Evolutionary conservation across 179 eudicot species (phyloP), one percentile per base, ranked within the genome.

Genomic region (Actinidia chinensis): DNA sequence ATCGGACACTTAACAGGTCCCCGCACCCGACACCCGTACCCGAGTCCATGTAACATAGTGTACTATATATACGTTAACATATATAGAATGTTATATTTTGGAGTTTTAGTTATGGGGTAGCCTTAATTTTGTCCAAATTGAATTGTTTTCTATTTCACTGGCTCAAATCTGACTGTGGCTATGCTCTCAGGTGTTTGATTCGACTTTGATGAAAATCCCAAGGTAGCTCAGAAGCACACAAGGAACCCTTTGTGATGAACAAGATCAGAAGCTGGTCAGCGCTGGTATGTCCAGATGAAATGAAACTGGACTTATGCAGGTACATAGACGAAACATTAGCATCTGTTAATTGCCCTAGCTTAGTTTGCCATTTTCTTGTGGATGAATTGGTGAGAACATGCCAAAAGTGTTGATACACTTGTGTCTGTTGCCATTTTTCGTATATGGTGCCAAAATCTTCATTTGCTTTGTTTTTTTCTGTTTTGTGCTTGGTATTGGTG

Each of bases 131-230:
- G 8, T 15, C 68, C 25, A 63, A 12, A 2, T 10, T 63, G 68
- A 36, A 60, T 56, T 56, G 6, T 43, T 69, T 0, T 0, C 0
- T 46, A 33, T 51, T 17, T 17, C 8, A 48, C 42, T 22, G 55
- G 55, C n/a, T 4, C 43, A 43, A 42, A 63, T 46, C 25, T 14
- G 50, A 22, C 22, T 60, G 23, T 44, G 43, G 44, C 55, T 33
- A 0, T 55, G 77, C n/a, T n/a, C 1, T 6, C 79, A 94, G 98
- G 98, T 94, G 40, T 54, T 94, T 83, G 44, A n/a, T n/a, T 50
- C 0, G 98, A 94, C 76, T 83, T 94, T 81, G 96, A 94, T 75
- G 98, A 94, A 88, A 92, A 90, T 40, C 98, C 98, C 1, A 87
- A 82, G 76, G 93, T 97, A 6, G 94, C 98, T 18, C 97, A 94